Conservation (phyloP, 345 rosid species). For the Cochlearia excelsa region DNA sequence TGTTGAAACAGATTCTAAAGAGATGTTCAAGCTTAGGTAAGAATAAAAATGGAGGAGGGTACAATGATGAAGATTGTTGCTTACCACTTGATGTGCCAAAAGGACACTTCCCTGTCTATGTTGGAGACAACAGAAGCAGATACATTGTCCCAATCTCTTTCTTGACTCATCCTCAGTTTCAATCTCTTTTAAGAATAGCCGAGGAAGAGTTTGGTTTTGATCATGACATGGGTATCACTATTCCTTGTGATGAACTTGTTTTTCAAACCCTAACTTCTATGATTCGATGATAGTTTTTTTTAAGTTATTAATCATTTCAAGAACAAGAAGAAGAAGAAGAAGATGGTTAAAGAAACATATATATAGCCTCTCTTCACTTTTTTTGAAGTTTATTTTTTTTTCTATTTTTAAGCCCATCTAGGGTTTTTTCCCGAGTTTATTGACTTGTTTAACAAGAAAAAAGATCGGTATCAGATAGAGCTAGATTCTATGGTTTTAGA, state of each 20-base stretch:
- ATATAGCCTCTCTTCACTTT: constrained; percentile 22
- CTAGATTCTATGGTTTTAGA: constrained; percentile 38
- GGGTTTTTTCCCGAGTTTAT: constrained; percentile 43
- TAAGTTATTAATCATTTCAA: constrained; percentile 18
- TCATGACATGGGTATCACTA: constrained; percentile 71
- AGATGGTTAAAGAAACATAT: constrained; percentile 35
- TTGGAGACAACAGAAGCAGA: constrained; percentile 84
- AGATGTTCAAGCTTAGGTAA: constrained; percentile 64
- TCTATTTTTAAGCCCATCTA: constrained; percentile 42
- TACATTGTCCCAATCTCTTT: constrained; percentile 85
- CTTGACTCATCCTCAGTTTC: constrained; percentile 77
- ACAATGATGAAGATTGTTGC: constrained; percentile 35
- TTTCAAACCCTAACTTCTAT: constrained; percentile 38
- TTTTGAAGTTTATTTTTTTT: constrained; percentile 17
- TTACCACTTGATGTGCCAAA: constrained; percentile 86
- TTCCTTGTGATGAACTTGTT: constrained; percentile 89
- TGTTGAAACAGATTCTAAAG: constrained; percentile 61
- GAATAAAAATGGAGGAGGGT: constrained; percentile 43
- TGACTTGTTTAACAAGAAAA: constrained; percentile 40
- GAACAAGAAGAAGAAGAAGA: constrained; percentile 48
- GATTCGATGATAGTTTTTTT: constrained; percentile 22
- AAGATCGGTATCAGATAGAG: constrained; percentile 26
- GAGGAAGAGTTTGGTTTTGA: constrained; percentile 49
- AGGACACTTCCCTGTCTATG: constrained; percentile 91
- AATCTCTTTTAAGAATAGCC: constrained; percentile 64